Conservation (phyloP, 441 rosid species). For the Iberis amara region DNA sequence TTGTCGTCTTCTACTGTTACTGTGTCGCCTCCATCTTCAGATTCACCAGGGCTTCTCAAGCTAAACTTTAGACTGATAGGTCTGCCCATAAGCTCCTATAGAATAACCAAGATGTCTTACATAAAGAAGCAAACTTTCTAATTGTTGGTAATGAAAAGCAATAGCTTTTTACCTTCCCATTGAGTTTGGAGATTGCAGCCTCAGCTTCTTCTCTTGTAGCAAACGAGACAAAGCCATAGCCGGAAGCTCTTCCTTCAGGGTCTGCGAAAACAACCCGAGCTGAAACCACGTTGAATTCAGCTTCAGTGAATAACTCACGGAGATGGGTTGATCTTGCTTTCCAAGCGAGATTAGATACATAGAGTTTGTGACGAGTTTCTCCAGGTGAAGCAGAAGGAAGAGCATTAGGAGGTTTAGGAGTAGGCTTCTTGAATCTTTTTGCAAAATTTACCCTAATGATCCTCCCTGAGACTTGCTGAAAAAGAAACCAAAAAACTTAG, state of each 20-base stretch:
- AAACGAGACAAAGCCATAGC: conserved; percentile 86
- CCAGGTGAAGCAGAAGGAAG: conserved; percentile 26
- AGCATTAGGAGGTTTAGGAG: conserved; percentile 35
- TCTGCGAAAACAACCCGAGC: conserved; percentile 60
- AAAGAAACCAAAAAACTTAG: background rate
- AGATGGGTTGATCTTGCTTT: conserved; percentile 73
- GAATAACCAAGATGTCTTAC: background rate
- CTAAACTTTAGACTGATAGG: conserved; percentile 61
- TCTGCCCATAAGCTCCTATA: conserved; percentile 78
- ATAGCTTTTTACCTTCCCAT: conserved; percentile 56
- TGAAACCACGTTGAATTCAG: conserved; percentile 53
- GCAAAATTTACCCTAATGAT: conserved; percentile 69
- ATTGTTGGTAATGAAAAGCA: background rate
- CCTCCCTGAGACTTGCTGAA: conserved; percentile 72
- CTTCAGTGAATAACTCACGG: conserved; percentile 57
- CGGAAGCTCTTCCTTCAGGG: conserved; percentile 63
- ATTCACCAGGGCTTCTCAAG: conserved; percentile 31
- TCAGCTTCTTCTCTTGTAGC: conserved; percentile 81
- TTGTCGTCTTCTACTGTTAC: background rate
- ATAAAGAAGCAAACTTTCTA: conserved; percentile 21
- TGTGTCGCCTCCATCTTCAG: background rate
- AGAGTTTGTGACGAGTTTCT: conserved; percentile 69
- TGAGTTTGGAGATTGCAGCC: conserved; percentile 56
- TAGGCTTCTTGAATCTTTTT: conserved; percentile 53
- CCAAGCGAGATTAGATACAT: conserved; percentile 83